A percentile compares a stretch with the other conserved stretches of the same genome.
Conservation (phyloP, 768 basidiomycete genomes). For the Suillus brevipes region DNA sequence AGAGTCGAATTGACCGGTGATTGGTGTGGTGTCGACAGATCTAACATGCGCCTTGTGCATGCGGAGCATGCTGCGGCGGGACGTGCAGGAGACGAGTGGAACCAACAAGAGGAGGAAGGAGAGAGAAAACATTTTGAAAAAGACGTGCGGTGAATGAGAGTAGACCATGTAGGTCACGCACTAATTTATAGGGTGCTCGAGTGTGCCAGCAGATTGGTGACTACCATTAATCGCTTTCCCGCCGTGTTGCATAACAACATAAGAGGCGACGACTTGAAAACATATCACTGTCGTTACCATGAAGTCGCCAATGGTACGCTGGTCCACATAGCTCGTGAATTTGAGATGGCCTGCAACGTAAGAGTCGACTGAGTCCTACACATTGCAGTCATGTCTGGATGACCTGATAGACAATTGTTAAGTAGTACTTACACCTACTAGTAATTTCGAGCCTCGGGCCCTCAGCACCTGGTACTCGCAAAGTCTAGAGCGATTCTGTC, state of each 20-base stretch:
- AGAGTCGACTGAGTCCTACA: not conserved
- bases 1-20: slow-evolving; percentile 53
- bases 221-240: not conserved
- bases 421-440: not conserved
- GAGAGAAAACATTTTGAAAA: not conserved
- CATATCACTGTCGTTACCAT: not conserved
- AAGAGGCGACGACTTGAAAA: not conserved
- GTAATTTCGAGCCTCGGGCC: not conserved
- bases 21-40: slow-evolving; percentile 24
- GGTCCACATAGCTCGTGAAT: not conserved
- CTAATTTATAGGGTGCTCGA: not conserved
- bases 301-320: not conserved
- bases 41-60: not conserved
- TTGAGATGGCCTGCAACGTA: not conserved
- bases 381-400: not conserved
- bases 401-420: not conserved
- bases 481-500: not conserved
- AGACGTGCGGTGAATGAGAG: not conserved
- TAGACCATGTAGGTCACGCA: not conserved
- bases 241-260: not conserved
- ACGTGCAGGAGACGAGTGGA: slow-evolving; percentile 21
- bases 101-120: slow-evolving; percentile 17
- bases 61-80: not conserved
- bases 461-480: not conserved
- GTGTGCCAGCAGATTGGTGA: not conserved